Conservation (phyloP, 1,139 yeast species). For the Zygosaccharomyces pseudobailii region DNA sequence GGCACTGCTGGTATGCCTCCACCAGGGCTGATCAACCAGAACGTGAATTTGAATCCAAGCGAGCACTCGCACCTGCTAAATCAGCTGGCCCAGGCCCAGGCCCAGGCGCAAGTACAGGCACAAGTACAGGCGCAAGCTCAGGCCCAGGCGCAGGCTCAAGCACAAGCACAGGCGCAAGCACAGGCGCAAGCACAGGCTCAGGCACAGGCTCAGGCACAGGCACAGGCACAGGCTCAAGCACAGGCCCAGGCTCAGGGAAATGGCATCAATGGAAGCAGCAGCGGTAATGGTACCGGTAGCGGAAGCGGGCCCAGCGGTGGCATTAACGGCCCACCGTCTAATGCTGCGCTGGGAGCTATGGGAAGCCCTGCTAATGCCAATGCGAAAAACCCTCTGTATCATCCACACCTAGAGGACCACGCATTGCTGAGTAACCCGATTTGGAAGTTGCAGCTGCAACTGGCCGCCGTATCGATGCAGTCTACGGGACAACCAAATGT, state of each 20-base stretch:
- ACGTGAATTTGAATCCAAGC: slow-evolving; percentile 6
- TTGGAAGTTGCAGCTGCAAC: slow-evolving; percentile 87
- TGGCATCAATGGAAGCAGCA: not conserved
- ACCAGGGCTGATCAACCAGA: slow-evolving; percentile 18
- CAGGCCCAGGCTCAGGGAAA: slow-evolving; percentile 6
- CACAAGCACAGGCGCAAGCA: slow-evolving; percentile 1
- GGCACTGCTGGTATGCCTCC: slow-evolving; percentile 15
- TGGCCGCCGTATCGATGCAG: slow-evolving; percentile 73
- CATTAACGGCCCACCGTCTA: slow-evolving; percentile 18
- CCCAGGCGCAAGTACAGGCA: slow-evolving; percentile 1
- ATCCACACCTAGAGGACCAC: slow-evolving; percentile 45
- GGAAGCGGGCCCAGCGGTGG: not conserved
- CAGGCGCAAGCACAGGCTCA: slow-evolving; percentile 3
- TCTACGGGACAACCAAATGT: slow-evolving; percentile 67
- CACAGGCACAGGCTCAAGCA: not conserved
- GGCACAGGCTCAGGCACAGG: slow-evolving; percentile 2
- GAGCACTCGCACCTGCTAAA: slow-evolving; percentile 13
- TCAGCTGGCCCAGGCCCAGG: slow-evolving; percentile 10
- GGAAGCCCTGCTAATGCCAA: slow-evolving; percentile 16
- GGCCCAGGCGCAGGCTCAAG: slow-evolving; percentile 4
- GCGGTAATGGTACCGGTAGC: not conserved
- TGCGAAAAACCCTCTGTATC: slow-evolving; percentile 36
- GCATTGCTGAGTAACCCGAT: slow-evolving; percentile 46
- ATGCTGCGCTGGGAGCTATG: slow-evolving; percentile 4
- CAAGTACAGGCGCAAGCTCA: not conserved